Base-by-base conservation (phyloP, 805 yeast genomes). In the Scheffersomyces ergatensis region DNA sequence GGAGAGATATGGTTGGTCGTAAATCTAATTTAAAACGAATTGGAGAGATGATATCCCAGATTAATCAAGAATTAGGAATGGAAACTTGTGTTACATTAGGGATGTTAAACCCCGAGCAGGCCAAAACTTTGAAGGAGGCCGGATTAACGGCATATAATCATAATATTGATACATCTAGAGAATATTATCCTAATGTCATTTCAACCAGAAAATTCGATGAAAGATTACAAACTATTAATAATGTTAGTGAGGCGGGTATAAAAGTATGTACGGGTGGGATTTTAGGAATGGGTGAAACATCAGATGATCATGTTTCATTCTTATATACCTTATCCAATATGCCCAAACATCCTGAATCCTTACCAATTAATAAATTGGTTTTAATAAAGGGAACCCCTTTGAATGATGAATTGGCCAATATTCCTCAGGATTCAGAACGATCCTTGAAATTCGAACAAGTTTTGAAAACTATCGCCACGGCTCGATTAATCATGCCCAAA, bases 91-190 rank as follows among this genome's bases (percentile, higher is more conserved):
- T 85, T 13, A 85, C 93, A 1, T 62, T 85, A 20, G 93, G 93
- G 2, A 86, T 86, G 93, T 70, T 86, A 21, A 70, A 79, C 45
- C 67, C 76, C 40, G 73, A 77, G n/a, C 92, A 85, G 53, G 82
- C 85, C 0, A 56, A 67, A 38, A 69, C 62, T 18, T 69, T 85
- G 42, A 76, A 78, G 42, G 74, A 78, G n/a, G 76, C 87, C 1
- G 92, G 93, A 0, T 65, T 85, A 40, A 85, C 93, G 5, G 92
- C 93, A 1, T 85, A 85, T 57, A 85, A 85, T 54, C 93, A 85
- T 60, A 85, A 85, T 54, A 76, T 85, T 43, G 93, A 85, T 56
- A 85, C 93, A 2, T 83, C 90, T 1, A 72, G 89, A 50, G 88
- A 84, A 47, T 85, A 82, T 54, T 85, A 85, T 49, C 82, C 85